A percentile compares a stretch with the other conserved stretches of the same genome.
Evolutionary conservation across 495 filamentous ascomycete species (phyloP).

Genomic region (Parathielavia hyrcaniae): DNA sequence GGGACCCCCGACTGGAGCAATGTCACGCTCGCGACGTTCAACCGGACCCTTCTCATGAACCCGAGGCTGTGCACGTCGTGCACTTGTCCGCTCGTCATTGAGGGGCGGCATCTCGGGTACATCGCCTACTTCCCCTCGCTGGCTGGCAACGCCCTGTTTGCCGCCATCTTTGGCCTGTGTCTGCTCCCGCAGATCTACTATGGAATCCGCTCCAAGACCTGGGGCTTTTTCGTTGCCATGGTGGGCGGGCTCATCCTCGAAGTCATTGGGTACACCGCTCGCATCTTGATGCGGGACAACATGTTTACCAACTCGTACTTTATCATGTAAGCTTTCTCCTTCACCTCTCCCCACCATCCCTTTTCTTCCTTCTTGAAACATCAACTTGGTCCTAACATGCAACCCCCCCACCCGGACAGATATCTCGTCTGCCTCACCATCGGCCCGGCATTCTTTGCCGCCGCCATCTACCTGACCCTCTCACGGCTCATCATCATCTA

Average conservation of each 20-base stretch:
- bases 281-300: slow-evolving; percentile 26
- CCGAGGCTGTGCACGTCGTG: slow-evolving; percentile 13
- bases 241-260: slow-evolving; percentile 28
- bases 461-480: slow-evolving; percentile 30
- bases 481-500: slow-evolving; percentile 38
- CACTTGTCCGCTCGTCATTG: slow-evolving; percentile 15
- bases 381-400: not conserved
- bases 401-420: slow-evolving; percentile 1
- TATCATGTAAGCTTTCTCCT: slow-evolving; percentile 11
- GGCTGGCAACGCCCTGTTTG: slow-evolving; percentile 28
- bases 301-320: slow-evolving; percentile 18
- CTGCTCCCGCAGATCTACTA: slow-evolving; percentile 21
- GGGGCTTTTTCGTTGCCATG: slow-evolving; percentile 26
- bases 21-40: slow-evolving; percentile 10
- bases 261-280: slow-evolving; percentile 28
- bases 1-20: slow-evolving; percentile 16
- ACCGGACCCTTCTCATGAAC: slow-evolving; percentile 10
- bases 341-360: not conserved
- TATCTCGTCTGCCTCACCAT: slow-evolving; percentile 37
- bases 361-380: not conserved
- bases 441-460: slow-evolving; percentile 31
- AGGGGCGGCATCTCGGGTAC: slow-evolving; percentile 7
- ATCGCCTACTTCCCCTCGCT: slow-evolving; percentile 25
- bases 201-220: slow-evolving; percentile 6
- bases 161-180: slow-evolving; percentile 26